Evolutionary conservation across 1,284 basidiomycete species (phyloP), one percentile per base, ranked within the genome.

Genomic region (Mycena citricolor): DNA sequence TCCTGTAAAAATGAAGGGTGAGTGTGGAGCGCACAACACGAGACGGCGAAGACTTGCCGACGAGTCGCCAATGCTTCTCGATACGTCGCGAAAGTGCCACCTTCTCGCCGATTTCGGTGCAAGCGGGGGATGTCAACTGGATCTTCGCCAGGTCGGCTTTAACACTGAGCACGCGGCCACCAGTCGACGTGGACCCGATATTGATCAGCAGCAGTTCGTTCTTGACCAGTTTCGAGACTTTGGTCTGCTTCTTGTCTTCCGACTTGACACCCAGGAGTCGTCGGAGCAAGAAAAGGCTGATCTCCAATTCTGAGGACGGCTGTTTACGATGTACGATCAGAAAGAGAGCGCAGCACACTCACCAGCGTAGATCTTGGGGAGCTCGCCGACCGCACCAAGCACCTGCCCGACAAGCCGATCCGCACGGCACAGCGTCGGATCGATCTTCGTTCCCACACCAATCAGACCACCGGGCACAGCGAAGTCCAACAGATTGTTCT

Each of bases 231-330:
- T 97, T 98, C 42, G 89, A 76, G 21, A 94, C 93, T 67, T 93
- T 98, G 36, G 95, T 97, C 66, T 95, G 91, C 68, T 98, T 98
- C 74, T 94, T 95, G 71, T 97, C 95, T 67, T 97, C 94, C 21
- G 91, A 93, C 68, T 95, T 94, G 56, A 98, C 97, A 68, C 95
- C 95, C n/a, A 99, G 80, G 49, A 99, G 70, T 54, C 97, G 83
- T 53, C 97, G 89, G 34, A 97, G 84, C 34, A 97, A 74, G 83
- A 95, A 97, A 54, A 94, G 70, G 61, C 83, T 90, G 65, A 94
- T 94, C 67, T 95, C 92, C 38, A 95, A 76, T 64, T 90, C 88
- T 89, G 50, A 7, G 6, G 21, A 11, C 19, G 17, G n/a, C 12
- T 13, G 5, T 44, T 31, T 5, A 30, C 29, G 12, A 38, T 39